A percentile compares a stretch with the other conserved stretches of the same genome.
phyloP scores from a whole-genome alignment of 164 flowering plant species.

The Magnolia kwangsiensis region DNA sequence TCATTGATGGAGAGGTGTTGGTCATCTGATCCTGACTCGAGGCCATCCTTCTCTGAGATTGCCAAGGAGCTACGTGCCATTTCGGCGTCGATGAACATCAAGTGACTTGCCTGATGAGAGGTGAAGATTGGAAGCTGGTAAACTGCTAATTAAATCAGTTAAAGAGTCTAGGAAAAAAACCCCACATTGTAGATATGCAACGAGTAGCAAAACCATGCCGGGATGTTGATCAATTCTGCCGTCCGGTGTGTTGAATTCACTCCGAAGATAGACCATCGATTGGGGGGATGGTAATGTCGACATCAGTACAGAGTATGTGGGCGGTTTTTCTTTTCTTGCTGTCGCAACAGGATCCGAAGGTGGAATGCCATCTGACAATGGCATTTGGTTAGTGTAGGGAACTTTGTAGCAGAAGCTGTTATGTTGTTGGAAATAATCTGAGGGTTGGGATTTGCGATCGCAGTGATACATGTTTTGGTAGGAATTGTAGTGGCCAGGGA shows the following conservation, averaged over 20 bases:
- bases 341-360: too few relatives aligned
- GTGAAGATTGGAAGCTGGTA: neutral
- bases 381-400: too few relatives aligned
- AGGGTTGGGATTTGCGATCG: too few relatives aligned
- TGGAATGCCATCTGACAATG: too few relatives aligned
- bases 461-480: too few relatives aligned
- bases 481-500: too few relatives aligned
- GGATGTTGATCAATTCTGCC: neutral
- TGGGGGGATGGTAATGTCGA: neutral
- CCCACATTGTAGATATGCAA: neutral
- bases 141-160: neutral
- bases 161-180: neutral
- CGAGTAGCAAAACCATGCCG: neutral
- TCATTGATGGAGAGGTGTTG: conserved; percentile 49
- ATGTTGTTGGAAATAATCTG: too few relatives aligned
- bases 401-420: too few relatives aligned
- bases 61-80: conserved; percentile 34
- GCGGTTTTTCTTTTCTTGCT: too few relatives aligned
- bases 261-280: neutral
- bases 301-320: too few relatives aligned
- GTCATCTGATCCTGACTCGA: conserved; percentile 31
- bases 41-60: conserved; percentile 44
- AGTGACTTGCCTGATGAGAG: conserved; percentile 2
- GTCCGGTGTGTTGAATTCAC: neutral
- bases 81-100: conserved; percentile 33